Evolutionary conservation across 331 rosid species (phyloP), one percentile per base, ranked within the genome.

Genomic region (Rhamnella rubrinervis): DNA sequence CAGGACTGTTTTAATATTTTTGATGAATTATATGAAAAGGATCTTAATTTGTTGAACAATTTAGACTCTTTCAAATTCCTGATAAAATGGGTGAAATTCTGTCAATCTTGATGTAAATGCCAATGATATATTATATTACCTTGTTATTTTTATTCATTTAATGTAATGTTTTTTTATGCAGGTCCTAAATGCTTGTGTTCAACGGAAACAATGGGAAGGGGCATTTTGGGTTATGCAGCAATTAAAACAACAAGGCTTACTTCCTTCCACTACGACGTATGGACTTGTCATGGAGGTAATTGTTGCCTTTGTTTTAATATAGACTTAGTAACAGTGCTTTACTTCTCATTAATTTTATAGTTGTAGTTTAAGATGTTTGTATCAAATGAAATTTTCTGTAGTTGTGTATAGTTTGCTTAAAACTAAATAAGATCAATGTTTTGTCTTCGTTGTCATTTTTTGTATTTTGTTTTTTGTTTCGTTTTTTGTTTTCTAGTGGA

Each of bases 161-260:
- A 61, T 63, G 57, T 67, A 23, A 75, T 44, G 19, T 66, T 66
- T 53, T 71, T 63, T 46, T 67, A 35, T 77, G 73, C 91, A 88
- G 97, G 95, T 93, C 71, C 78, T 93, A 75, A 93, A 93, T 84
- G 92, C 96, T 58, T 90, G 97, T 73, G 80, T 81, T 78, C 89
- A 81, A 73, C 80, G 80, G 78, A 85, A 87, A 80, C 88, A 91
- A 70, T 93, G 96, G 95, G 97, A 93, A 83, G 98, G 98, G 19
- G 97, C 95, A 75, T 90, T 93, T 80, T 93, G 96, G 95, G 97
- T 93, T 74, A 75, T 93, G 75, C 91, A 93, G 83, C 95, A 91
- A 78, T 82, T 93, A 71, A 85, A 90, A 90, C 70, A 79, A 68
- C 83, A 76, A 68, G 69, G 82, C 61, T 58, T 79, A 59, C 81